phyloP scores from a whole-genome alignment of 179 eudicot genomes.

The Gypsophila paniculata region DNA sequence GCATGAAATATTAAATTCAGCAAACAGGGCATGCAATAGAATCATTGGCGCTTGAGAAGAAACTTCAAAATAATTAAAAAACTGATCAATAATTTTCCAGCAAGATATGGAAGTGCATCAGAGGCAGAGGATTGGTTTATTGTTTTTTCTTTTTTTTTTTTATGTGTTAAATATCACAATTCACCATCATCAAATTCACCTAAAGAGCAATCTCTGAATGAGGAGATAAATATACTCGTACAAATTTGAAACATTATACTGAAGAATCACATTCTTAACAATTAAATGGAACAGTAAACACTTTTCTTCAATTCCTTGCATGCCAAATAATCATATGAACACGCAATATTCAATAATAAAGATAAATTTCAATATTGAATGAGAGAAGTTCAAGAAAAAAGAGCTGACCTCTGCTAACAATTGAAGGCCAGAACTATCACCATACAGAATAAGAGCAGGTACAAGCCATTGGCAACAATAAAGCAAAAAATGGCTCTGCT shows the following conservation, averaged over 20 bases:
- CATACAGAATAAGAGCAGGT: slow-evolving; percentile 77
- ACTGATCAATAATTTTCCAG: not conserved
- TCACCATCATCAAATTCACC: not conserved
- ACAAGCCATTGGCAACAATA: slow-evolving; percentile 92
- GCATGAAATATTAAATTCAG: slow-evolving; percentile 24
- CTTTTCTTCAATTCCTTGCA: not conserved
- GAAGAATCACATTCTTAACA: not conserved
- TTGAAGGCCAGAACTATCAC: slow-evolving; percentile 50
- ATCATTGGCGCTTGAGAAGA: slow-evolving; percentile 9
- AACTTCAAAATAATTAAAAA: slow-evolving; percentile 8
- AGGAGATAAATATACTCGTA: not conserved
- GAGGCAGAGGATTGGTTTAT: not conserved
- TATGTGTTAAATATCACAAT: not conserved
- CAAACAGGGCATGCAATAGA: slow-evolving; percentile 17
- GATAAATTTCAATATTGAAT: not conserved
- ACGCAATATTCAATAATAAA: not conserved
- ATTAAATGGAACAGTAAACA: not conserved
- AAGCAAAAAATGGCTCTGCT: slow-evolving; percentile 62
- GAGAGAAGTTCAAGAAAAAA: slow-evolving; percentile 5
- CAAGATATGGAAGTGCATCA: not conserved
- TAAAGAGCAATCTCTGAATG: not conserved
- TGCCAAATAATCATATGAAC: not conserved
- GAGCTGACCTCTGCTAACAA: slow-evolving; percentile 61
- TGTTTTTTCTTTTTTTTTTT: not conserved
- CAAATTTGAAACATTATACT: not conserved